Conservation (phyloP, 2,329 filamentous ascomycete species). For the Diplodia corticola region DNA sequence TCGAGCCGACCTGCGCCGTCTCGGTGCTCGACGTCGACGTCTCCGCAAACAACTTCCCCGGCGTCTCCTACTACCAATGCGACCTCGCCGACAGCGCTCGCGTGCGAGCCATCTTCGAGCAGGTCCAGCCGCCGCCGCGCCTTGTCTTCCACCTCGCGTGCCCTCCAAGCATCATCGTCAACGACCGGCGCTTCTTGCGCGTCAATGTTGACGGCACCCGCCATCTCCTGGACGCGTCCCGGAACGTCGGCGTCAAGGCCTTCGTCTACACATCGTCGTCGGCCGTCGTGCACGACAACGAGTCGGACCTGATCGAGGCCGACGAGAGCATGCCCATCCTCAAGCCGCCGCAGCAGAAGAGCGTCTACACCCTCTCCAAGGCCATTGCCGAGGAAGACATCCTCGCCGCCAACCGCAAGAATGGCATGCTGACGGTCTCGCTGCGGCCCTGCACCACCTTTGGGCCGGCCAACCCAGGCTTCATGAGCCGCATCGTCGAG, state of each 20-base stretch:
- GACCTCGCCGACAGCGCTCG: conserved; percentile 22
- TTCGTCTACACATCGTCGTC: conserved; percentile 29
- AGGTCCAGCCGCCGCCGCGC: conserved; percentile 19
- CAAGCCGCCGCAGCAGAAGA: conserved; percentile 25
- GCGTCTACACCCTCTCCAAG: conserved; percentile 30
- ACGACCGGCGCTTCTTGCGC: conserved; percentile 9
- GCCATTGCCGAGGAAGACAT: conserved; percentile 28
- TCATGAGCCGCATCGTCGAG: conserved; percentile 24
- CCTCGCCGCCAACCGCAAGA: conserved; percentile 25
- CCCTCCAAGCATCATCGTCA: conserved; percentile 20
- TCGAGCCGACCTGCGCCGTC: conserved; percentile 23
- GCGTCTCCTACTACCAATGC: conserved; percentile 24
- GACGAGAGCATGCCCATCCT: conserved; percentile 26
- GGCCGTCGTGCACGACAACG: conserved; percentile 28
- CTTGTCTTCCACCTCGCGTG: conserved; percentile 27
- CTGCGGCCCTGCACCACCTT: conserved; percentile 23
- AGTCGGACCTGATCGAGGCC: conserved; percentile 24
- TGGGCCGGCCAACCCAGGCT: conserved; percentile 17
- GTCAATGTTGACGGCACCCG: conserved; percentile 25
- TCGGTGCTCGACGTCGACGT: conserved; percentile 25
- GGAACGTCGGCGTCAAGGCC: conserved; percentile 23
- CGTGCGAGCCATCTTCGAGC: conserved; percentile 23
- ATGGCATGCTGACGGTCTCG: conserved; percentile 14
- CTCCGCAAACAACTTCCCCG: conserved; percentile 15
- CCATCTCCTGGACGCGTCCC: conserved; percentile 22